Percentiles rank a stretch among this genome's conserved stretches.
Conservation (phyloP, 2,329 filamentous ascomycete genomes). For the Nannizzia gypsea region DNA sequence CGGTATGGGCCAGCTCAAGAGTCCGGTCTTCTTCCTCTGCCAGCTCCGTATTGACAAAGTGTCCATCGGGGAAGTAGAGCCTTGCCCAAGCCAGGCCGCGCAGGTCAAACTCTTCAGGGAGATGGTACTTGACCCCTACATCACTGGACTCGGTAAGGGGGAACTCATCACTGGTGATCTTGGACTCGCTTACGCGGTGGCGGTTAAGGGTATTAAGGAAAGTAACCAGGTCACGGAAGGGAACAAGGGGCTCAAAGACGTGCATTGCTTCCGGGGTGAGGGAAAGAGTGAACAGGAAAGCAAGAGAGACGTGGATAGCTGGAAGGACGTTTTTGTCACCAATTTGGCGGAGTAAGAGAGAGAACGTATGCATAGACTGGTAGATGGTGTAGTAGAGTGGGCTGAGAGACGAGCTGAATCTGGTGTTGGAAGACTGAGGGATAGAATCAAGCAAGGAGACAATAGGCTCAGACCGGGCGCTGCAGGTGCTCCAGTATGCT, state of each 20-base stretch:
- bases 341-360: constrained; percentile 35
- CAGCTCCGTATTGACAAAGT: constrained; percentile 37
- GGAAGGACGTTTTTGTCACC: constrained; percentile 43
- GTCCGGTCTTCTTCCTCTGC: constrained; percentile 45
- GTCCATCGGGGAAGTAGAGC: constrained; percentile 37
- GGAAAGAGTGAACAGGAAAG: constrained; percentile 40
- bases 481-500: neutral
- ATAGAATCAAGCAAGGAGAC: neutral
- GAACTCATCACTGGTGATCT: constrained; percentile 32
- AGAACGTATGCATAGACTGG: constrained; percentile 34
- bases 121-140: constrained; percentile 29
- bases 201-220: constrained; percentile 45
- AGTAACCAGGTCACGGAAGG: constrained; percentile 39
- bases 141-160: constrained; percentile 29
- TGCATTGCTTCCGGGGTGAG: constrained; percentile 27
- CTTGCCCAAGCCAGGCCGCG: constrained; percentile 45
- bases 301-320: constrained; percentile 43
- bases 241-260: constrained; percentile 34
- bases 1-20: constrained; percentile 40
- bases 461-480: neutral
- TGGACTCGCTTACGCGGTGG: constrained; percentile 24
- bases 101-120: constrained; percentile 49
- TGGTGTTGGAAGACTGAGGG: neutral
- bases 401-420: neutral
- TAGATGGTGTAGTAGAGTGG: constrained; percentile 23